Base-by-base conservation (phyloP, 129 eudicot genomes). In the Lactuca sativa region DNA sequence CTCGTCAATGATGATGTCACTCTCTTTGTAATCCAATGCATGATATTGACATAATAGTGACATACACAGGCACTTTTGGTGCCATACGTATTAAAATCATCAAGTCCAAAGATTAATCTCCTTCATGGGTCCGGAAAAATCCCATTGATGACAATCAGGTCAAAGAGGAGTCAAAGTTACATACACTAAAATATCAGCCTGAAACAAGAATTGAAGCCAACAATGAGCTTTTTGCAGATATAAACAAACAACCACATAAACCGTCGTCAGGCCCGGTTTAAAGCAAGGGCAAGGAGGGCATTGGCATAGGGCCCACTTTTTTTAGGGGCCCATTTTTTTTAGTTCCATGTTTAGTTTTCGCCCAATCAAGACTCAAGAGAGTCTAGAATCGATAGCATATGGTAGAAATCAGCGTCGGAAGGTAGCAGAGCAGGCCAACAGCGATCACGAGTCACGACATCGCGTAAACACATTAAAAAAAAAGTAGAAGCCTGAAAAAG, bases 111-210 rank as follows among this genome's bases (percentile, higher is more conserved):
- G 79, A 87, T 76, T 62, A 90, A 36, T 95, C 99, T 13, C 75
- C 99, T 82, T 95, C 99, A 59, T 95, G 99, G 99, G 89, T 87
- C 30, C 90, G 97, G 99, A 84, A 75, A 80, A 72, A 62, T 71
- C 96, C 97, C 30, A 71, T 52, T 11, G 78, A 86, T 87, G 86
- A 75, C 43, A 72, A 72, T 34, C 74, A 61, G 68, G 83, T 80
- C 69, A 80, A 75, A 48, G 17, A 58, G 52, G 66, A 61, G 44
- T 76, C 79, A 3, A 56, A 76, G 88, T 89, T 95, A 80, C 66
- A 51, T 38, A 37, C 55, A 66, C 70, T 62, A 63, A 72, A 65
- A 55, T 82, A 79, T 68, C 79, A 62, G 36, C 59, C 78, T 62
- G 69, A 54, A 68, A 41, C 37, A 14, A 82, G 66, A 73, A 62